phyloP scores from a whole-genome alignment of 768 basidiomycete genomes.

The Termitomyces sp. region DNA sequence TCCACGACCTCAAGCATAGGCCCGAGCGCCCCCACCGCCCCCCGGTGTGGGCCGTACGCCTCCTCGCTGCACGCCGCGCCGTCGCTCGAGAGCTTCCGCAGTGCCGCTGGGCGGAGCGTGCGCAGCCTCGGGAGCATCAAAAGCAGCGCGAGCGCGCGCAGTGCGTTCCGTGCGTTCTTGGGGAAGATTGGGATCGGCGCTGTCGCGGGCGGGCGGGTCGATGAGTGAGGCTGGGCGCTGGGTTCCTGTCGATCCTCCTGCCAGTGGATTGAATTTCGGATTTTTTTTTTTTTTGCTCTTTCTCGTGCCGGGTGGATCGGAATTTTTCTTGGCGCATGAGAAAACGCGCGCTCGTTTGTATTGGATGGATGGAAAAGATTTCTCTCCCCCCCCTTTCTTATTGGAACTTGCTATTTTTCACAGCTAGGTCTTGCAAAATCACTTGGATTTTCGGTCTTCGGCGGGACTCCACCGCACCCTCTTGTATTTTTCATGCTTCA shows the following conservation, averaged over 20 bases:
- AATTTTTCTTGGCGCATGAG: neutral
- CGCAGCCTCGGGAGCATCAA: slow-evolving; percentile 40
- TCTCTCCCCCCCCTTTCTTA: neutral
- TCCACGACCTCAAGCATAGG: slow-evolving; percentile 2
- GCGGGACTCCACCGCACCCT: neutral
- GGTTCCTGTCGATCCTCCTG: too few relatives aligned
- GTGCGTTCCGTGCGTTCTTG: slow-evolving; percentile 38
- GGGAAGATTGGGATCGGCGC: slow-evolving; percentile 25
- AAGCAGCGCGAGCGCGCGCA: slow-evolving; percentile 34
- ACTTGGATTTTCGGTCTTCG: neutral
- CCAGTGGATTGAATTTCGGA: neutral
- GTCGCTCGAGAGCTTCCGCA: slow-evolving; percentile 47
- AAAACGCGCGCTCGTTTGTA: neutral
- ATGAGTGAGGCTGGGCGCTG: too few relatives aligned
- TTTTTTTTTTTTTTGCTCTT: neutral
- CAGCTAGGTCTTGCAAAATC: neutral
- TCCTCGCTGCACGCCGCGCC: slow-evolving; percentile 31
- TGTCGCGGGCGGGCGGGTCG: neutral
- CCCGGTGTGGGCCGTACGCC: neutral
- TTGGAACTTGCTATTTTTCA: neutral
- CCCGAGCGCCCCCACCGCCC: neutral
- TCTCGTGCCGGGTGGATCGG: too few relatives aligned
- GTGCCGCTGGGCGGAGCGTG: slow-evolving; percentile 38
- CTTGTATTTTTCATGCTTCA: neutral
- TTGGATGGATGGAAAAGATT: slow-evolving; percentile 2